Evolutionary conservation across 495 filamentous ascomycete species (phyloP).

Genomic region (Viridothelium virens): DNA sequence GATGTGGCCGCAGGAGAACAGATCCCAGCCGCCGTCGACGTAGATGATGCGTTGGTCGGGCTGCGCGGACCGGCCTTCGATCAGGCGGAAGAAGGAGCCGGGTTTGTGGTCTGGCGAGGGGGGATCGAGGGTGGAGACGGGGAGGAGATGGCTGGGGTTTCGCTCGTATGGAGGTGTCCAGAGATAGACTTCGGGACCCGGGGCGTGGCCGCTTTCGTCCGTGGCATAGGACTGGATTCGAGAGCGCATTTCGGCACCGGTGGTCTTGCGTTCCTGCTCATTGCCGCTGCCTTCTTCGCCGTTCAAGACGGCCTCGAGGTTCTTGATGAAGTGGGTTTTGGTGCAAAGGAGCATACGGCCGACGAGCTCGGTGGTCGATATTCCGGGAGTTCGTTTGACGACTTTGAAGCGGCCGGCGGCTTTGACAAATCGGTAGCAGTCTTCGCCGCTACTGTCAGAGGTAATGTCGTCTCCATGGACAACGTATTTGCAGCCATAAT

Average conservation of each 20-base stretch:
- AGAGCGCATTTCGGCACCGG: conserved; percentile 47
- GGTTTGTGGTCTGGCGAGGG: conserved; percentile 26
- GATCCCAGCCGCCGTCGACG: conserved; percentile 92
- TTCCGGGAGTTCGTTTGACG: conserved; percentile 91
- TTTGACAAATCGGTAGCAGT: conserved; percentile 97
- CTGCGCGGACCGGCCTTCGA: conserved; percentile 58
- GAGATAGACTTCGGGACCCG: conserved; percentile 70
- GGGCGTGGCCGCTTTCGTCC: conserved; percentile 63
- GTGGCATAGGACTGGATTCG: conserved; percentile 71
- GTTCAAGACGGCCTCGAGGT: conserved; percentile 46
- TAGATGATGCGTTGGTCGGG: conserved; percentile 70
- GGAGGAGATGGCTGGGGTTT: conserved; percentile 11
- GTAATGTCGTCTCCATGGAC: conserved; percentile 91
- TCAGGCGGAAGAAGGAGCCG: conserved; percentile 51
- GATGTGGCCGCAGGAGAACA: conserved; percentile 95
- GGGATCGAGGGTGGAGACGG: conserved; percentile 8
- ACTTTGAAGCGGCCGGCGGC: conserved; percentile 83
- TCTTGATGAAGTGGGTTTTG: conserved; percentile 76
- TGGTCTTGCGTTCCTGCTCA: conserved; percentile 33
- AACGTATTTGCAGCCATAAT: conserved; percentile 86
- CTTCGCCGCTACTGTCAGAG: conserved; percentile 73
- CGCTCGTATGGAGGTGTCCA: conserved; percentile 41
- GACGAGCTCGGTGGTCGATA: conserved; percentile 94
- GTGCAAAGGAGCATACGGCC: conserved; percentile 95
- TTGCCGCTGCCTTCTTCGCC: conserved; percentile 66